These are phyloP conservation scores for Ochromonas danica DNA, from an alignment of 108 stramenopile genomes.

Conservation along the genomic window DNA sequence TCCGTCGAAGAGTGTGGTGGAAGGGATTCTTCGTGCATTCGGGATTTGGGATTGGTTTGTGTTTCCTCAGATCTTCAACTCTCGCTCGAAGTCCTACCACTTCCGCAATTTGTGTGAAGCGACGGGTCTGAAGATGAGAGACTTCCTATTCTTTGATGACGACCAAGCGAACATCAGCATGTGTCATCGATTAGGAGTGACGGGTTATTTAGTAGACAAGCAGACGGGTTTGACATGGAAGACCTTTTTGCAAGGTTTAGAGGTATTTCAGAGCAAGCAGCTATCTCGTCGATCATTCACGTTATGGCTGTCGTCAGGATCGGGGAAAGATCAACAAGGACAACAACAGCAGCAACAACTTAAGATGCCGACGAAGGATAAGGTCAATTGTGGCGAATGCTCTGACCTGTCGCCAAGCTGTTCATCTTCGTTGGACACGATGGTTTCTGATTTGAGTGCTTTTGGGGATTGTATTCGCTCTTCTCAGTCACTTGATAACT, in stretches of 20 bases:
- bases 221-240: not conserved
- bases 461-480: too few species aligned
- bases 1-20: not conserved
- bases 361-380: too few species aligned
- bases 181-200: not conserved
- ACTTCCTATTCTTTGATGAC: not conserved
- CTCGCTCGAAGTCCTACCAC: not conserved
- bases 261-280: not conserved
- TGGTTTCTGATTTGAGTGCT: too few species aligned
- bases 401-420: too few species aligned
- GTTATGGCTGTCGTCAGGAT: not conserved
- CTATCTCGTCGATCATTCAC: not conserved
- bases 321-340: too few species aligned
- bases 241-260: not conserved
- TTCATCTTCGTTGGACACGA: too few species aligned
- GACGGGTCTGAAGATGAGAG: not conserved
- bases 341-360: too few species aligned
- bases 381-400: too few species aligned
- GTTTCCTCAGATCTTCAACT: not conserved
- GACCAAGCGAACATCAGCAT: not conserved
- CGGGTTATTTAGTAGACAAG: not conserved
- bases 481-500: too few species aligned
- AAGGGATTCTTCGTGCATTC: not conserved
- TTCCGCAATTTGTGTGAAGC: not conserved
- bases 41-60: not conserved